Percentiles rank a stretch among this genome's conserved stretches.
Evolutionary conservation across 129 eudicot genomes (phyloP).

Genomic region (Arctium minus): DNA sequence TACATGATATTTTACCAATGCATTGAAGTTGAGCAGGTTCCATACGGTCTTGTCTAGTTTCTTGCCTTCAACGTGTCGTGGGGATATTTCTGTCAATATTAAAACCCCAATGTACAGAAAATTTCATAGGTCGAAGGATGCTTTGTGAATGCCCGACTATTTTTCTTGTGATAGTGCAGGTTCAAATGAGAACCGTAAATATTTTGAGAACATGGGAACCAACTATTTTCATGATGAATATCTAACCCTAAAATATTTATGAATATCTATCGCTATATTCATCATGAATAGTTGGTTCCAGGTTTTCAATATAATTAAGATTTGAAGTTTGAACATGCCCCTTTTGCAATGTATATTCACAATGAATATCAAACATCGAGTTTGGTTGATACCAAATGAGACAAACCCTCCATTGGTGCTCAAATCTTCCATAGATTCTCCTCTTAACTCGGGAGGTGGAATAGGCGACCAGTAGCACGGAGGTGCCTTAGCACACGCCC

Average conservation of each 20-base stretch:
- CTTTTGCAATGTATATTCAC: not conserved
- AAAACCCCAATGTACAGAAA: not conserved
- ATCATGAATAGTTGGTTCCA: not conserved
- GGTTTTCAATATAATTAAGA: not conserved
- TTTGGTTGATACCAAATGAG: constrained; percentile 66
- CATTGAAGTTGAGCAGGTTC: constrained; percentile 80
- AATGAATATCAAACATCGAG: not conserved
- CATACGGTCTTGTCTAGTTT: constrained; percentile 89
- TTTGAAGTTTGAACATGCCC: not conserved
- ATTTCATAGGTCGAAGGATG: not conserved
- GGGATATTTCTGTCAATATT: constrained; percentile 50
- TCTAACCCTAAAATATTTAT: not conserved
- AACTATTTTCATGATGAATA: not conserved
- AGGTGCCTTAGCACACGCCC: constrained; percentile 67
- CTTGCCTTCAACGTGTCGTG: constrained; percentile 77
- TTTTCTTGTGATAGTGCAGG: not conserved
- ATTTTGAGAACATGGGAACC: not conserved
- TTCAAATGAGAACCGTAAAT: not conserved
- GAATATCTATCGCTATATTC: not conserved
- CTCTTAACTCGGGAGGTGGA: constrained; percentile 93
- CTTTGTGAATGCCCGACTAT: not conserved
- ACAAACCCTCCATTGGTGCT: constrained; percentile 96
- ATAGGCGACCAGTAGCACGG: constrained; percentile 93
- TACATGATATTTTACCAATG: constrained; percentile 78
- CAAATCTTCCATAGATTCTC: constrained; percentile 77